Percentiles rank a stretch among this genome's conserved stretches.
These are phyloP conservation scores for Telfairia occidentalis DNA, from an alignment of 331 rosid genomes.

Conservation along the genomic window DNA sequence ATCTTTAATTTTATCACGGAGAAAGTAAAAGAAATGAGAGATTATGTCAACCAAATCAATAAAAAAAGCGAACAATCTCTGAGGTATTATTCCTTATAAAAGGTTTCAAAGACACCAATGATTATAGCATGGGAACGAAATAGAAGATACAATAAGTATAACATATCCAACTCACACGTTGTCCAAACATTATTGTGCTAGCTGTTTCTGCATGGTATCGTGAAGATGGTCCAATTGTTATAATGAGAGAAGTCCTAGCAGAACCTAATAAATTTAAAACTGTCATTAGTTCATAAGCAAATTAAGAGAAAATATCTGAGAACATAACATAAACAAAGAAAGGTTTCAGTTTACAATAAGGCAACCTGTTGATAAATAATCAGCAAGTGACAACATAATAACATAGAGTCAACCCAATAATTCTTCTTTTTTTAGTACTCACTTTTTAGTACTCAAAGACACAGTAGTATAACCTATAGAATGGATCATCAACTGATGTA, in stretches of 20 bases:
- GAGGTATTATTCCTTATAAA: background rate
- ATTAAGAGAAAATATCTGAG: background rate
- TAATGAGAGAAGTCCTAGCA: slow-evolving; percentile 62
- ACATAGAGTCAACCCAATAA: background rate
- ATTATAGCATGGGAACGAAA: background rate
- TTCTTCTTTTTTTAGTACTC: too few species aligned
- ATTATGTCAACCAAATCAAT: background rate
- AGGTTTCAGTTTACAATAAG: background rate
- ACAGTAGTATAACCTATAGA: too few species aligned
- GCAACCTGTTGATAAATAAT: background rate
- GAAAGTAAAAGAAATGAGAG: background rate
- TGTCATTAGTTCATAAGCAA: slow-evolving; percentile 4
- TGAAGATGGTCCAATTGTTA: slow-evolving; percentile 58
- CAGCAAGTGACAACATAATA: background rate
- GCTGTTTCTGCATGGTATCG: slow-evolving; percentile 42
- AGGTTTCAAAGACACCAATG: background rate
- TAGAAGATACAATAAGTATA: background rate
- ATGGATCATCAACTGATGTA: too few species aligned
- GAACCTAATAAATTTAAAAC: slow-evolving; percentile 34
- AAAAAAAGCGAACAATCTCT: background rate
- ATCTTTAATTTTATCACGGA: background rate
- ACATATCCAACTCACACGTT: slow-evolving; percentile 40
- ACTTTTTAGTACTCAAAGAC: too few species aligned
- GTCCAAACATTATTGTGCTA: slow-evolving; percentile 61
- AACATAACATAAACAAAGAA: background rate